Base-by-base conservation (phyloP, 2,329 filamentous ascomycete genomes). In the Ceratocystiopsis minuta region DNA sequence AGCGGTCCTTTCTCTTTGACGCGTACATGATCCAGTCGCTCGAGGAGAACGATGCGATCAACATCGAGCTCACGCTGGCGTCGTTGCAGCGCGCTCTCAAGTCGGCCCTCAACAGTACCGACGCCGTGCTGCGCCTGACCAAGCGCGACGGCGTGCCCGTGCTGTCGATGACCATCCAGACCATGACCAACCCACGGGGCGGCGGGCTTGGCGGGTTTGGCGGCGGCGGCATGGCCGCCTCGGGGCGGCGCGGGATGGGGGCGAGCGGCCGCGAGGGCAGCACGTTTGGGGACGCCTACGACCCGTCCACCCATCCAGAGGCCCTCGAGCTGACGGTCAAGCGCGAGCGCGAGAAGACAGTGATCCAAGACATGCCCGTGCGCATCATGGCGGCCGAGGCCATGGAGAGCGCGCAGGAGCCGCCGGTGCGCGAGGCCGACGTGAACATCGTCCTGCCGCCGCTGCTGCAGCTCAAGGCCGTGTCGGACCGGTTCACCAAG, bases 311-410 rank as follows among this genome's bases (percentile, higher is more conserved):
- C 18, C 16, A 32, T 15, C 16, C 34, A 16, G 57, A 62, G 48
- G 53, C 52, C 24, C 60, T 77, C 18, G 73, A 70, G 57, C 74
- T 64, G 49, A 72, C 55, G 50, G 68, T 73, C 18, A 62, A 66
- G 36, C 68, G 80, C 43, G 83, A 88, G 53, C 78, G 85, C 51
- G 87, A 95, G 57, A 93, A 90, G 48, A 71, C 92, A 51, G 81
- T 98, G 53, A 94, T 86, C 1, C 90, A 98, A 55, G 86, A 96
- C 59, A 81, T 98, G 34, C 90, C 90, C n/a, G 80, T 96, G 36
- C 79, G 87, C 16, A 86, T 98, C 2, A 71, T 98, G 11, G 77
- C 83, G 44, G 78, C 83, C 2, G 75, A 80, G 41, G 80, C 75
- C 0, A 85, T 96, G n/a, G 82, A 90, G 53, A 81, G 78, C n/a